Evolutionary conservation across 176 grass and related monocot species (phyloP).

Genomic region (Musa schizocarpa): DNA sequence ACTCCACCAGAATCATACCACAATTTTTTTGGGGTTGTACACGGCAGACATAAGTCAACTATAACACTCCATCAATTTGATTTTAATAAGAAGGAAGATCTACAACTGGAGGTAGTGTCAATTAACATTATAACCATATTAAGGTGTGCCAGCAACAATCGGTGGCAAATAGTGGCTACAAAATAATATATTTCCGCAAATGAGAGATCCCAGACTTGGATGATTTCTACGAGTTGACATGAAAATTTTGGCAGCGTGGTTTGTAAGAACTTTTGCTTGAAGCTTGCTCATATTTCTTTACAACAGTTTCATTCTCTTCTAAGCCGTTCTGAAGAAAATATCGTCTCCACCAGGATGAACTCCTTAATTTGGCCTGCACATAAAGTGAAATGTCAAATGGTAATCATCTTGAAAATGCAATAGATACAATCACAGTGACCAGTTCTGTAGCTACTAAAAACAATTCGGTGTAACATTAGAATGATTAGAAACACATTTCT

Average conservation of each 20-base stretch:
- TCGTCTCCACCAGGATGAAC: constrained; percentile 80
- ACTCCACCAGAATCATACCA: too few relatives aligned
- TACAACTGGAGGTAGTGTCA: background rate
- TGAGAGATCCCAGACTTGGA: background rate
- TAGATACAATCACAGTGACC: too few relatives aligned
- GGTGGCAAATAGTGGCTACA: background rate
- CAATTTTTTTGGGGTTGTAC: too few relatives aligned
- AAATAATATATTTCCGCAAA: background rate
- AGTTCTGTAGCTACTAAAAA: background rate
- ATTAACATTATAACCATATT: background rate
- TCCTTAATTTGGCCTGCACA: constrained; percentile 65
- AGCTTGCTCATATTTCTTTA: constrained; percentile 78
- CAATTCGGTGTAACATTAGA: background rate
- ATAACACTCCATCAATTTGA: too few relatives aligned
- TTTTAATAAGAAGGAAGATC: background rate
- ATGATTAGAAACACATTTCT: background rate
- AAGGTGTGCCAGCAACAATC: too few relatives aligned
- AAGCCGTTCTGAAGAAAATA: constrained; percentile 87
- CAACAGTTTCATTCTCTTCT: constrained; percentile 63
- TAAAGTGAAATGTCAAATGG: background rate
- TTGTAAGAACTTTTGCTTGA: constrained; percentile 53
- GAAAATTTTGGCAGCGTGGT: constrained; percentile 75
- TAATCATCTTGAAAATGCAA: background rate
- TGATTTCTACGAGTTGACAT: constrained; percentile 50
- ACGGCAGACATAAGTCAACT: too few relatives aligned